These are phyloP conservation scores for Craterostigma plantagineum DNA, from an alignment of 257 asterid genomes.

Conservation along the genomic window DNA sequence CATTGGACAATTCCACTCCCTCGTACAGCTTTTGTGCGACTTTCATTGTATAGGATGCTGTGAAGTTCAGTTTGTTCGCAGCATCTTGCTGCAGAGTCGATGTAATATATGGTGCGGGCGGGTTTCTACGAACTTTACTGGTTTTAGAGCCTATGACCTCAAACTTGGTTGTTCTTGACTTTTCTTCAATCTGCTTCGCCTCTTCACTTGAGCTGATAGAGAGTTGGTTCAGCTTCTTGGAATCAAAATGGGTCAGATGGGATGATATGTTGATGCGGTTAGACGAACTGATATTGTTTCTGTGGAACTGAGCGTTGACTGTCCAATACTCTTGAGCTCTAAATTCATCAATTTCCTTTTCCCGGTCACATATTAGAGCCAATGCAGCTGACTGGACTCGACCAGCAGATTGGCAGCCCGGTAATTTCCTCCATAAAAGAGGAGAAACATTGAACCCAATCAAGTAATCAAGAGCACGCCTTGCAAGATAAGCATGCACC, in stretches of 20 bases:
- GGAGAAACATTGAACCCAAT: constrained; percentile 95
- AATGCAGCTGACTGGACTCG: constrained; percentile 95
- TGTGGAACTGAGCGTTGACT: constrained; percentile 33
- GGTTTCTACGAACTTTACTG: constrained; percentile 44
- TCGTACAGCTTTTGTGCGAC: constrained; percentile 88
- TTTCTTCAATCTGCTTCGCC: constrained; percentile 44
- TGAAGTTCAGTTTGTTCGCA: constrained; percentile 57
- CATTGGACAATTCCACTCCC: constrained; percentile 63
- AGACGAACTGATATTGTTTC: constrained; percentile 13
- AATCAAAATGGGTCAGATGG: constrained; percentile 37
- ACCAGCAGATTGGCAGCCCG: constrained; percentile 96
- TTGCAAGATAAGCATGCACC: constrained; percentile 85
- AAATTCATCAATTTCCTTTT: constrained; percentile 64
- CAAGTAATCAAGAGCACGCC: constrained; percentile 91
- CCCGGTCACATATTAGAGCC: constrained; percentile 78
- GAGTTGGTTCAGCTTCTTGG: constrained; percentile 36
- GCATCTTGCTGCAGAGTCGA: constrained; percentile 97
- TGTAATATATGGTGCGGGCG: constrained; percentile 64
- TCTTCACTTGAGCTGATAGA: constrained; percentile 39
- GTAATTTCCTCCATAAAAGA: constrained; percentile 82
- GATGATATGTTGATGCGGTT: constrained; percentile 23
- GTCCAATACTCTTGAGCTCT: constrained; percentile 81
- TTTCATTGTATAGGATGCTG: constrained; percentile 63
- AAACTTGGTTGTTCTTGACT: constrained; percentile 32
- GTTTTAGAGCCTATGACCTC: constrained; percentile 34